Base-by-base conservation (phyloP, 2,329 filamentous ascomycete species). In the Ramularia collo-cygni region DNA sequence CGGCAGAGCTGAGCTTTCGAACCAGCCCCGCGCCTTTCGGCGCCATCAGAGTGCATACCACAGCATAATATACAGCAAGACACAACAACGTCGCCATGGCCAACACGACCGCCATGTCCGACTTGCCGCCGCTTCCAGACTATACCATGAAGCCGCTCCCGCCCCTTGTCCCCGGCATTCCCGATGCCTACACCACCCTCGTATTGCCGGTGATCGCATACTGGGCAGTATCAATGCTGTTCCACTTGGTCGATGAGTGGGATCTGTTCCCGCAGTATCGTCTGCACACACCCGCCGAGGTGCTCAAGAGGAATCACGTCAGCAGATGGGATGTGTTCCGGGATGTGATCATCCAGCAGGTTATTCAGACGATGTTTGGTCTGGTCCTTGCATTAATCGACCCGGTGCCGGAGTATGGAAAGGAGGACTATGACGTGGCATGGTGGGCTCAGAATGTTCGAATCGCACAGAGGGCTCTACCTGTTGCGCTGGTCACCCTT, bases 211-310 rank as follows among this genome's bases (percentile, higher is more conserved):
- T 95, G 45, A 61, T 86, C 54, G 84, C 83, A 42, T 98, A 98
- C 74, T 98, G 92, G 92, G 66, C 69, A 15, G 67, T 93, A 21
- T 96, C 90, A 14, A 66, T 85, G 61, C 67, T 90, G 60, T 98
- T 94, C 69, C 90, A 96, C 70, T 59, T 81, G 53, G 80, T 96
- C 57, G 92, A 98, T 66, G 71, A 80, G 43, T 81, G 81, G 66
- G 86, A 95, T 63, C 69, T 90, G 27, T 94, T 90, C 62, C 82
- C 89, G 13, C 79, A 93, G 56, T 95, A 96, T 67, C 83, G 92
- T 48, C 74, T 98, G 29, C 92, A 98, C 67, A 96, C 92, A 0
- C 92, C 92, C 10, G 88, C 87, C 37, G 90, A 96, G 65, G 83
- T 96, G 47, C 62, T 81, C 28, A 85, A 86, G 63, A 79, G 89